Percentiles rank a stretch among this genome's conserved stretches.
Conservation (phyloP, 768 basidiomycete species). For the Suillus cothurnatus region DNA sequence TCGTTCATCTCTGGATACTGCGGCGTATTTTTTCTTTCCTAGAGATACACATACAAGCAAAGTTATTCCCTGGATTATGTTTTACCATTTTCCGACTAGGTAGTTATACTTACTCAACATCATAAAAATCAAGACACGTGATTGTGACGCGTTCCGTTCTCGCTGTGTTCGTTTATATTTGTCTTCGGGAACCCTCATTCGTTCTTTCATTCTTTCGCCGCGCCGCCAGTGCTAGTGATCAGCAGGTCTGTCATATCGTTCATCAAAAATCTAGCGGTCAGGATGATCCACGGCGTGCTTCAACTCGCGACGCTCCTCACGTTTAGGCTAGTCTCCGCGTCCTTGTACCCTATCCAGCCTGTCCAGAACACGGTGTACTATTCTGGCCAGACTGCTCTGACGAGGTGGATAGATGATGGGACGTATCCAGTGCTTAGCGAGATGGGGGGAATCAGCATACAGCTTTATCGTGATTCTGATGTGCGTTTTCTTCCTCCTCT, state of each 20-base stretch:
- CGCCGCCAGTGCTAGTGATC: slow-evolving; percentile 8
- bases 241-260: slow-evolving; percentile 30
- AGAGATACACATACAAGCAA: background rate
- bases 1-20: background rate
- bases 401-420: slow-evolving; percentile 56
- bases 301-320: too few species aligned
- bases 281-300: slow-evolving; percentile 10
- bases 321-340: slow-evolving; percentile 25
- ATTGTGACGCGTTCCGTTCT: slow-evolving; percentile 1
- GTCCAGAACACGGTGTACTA: slow-evolving; percentile 44
- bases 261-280: background rate
- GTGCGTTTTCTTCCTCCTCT: slow-evolving; percentile 32
- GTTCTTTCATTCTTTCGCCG: slow-evolving; percentile 7
- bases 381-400: slow-evolving; percentile 42
- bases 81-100: background rate
- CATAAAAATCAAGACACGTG: slow-evolving; percentile 8
- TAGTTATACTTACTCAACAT: background rate
- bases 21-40: background rate
- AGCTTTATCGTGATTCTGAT: slow-evolving; percentile 46
- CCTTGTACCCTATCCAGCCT: slow-evolving; percentile 55
- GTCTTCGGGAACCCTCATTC: background rate
- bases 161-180: background rate
- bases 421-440: slow-evolving; percentile 40
- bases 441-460: slow-evolving; percentile 47
- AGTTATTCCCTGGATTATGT: slow-evolving; percentile 2